Percentiles rank a stretch among this genome's conserved stretches.
These are phyloP conservation scores for Rubus parviflorus DNA, from an alignment of 306 rosid species.

Conservation along the genomic window DNA sequence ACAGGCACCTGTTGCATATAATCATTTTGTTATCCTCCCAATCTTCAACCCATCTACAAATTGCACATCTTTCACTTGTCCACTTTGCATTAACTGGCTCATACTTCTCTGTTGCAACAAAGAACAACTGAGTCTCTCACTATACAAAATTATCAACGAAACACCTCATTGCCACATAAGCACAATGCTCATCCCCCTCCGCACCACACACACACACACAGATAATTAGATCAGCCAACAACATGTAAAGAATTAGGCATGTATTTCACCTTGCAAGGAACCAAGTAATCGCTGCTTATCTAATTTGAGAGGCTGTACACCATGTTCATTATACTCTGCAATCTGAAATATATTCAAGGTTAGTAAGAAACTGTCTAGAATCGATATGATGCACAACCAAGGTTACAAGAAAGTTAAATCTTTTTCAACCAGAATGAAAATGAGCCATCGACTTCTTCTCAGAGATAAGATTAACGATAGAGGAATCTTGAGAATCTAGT, in stretches of 20 bases:
- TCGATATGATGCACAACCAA: neutral
- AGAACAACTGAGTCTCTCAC: constrained; percentile 22
- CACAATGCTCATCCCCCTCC: neutral
- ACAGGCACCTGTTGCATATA: constrained; percentile 86
- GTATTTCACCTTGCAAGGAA: constrained; percentile 67
- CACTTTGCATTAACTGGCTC: constrained; percentile 86
- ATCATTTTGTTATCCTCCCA: constrained; percentile 96
- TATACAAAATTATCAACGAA: constrained; percentile 23
- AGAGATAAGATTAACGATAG: constrained; percentile 15
- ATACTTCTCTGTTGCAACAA: constrained; percentile 64
- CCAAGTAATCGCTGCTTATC: constrained; percentile 68
- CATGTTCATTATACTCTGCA: constrained; percentile 50
- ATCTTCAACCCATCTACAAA: constrained; percentile 99
- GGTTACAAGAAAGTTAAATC: neutral
- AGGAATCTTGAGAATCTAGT: neutral
- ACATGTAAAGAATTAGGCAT: constrained; percentile 6
- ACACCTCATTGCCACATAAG: constrained; percentile 15
- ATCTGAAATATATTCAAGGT: constrained; percentile 54
- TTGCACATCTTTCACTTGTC: constrained; percentile 96
- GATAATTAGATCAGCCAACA: constrained; percentile 21
- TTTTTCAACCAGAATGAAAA: neutral
- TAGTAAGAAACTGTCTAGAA: constrained; percentile 18
- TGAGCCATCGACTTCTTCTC: neutral
- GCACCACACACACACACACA: neutral
- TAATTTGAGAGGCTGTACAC: constrained; percentile 48